Evolutionary conservation across 345 rosid species (phyloP).

Genomic region (Linum trigynum): DNA sequence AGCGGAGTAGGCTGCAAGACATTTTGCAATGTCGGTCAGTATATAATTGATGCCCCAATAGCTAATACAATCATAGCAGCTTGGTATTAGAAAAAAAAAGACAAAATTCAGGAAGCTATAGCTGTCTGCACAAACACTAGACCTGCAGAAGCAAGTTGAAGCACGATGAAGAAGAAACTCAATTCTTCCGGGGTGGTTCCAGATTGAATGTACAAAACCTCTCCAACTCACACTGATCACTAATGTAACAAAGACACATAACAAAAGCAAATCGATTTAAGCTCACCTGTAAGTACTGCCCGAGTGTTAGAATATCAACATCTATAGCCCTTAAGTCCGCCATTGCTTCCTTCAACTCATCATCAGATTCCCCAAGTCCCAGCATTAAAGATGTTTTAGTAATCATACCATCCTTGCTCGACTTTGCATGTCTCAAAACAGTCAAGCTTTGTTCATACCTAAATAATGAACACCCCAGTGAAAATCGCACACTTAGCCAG

Average conservation of each 20-base stretch:
- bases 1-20: slow-evolving; percentile 84
- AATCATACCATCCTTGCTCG: slow-evolving; percentile 69
- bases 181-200: neutral
- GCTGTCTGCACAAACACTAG: neutral
- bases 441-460: slow-evolving; percentile 94
- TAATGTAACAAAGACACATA: neutral
- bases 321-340: slow-evolving; percentile 82
- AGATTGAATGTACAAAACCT: neutral
- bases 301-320: slow-evolving; percentile 89
- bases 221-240: neutral
- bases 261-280: neutral
- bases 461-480: slow-evolving; percentile 17
- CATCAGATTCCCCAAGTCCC: slow-evolving; percentile 95
- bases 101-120: neutral
- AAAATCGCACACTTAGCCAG: slow-evolving; percentile 7
- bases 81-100: neutral
- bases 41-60: neutral
- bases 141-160: neutral
- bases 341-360: slow-evolving; percentile 75
- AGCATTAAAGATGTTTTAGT: slow-evolving; percentile 97
- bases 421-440: slow-evolving; percentile 78
- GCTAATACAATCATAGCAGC: neutral
- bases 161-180: neutral
- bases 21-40: neutral
- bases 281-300: slow-evolving; percentile 91